These are phyloP conservation scores for Medicago truncatula DNA, from an alignment of 306 rosid genomes.

Conservation along the genomic window MtrunA17r5.0-ANR NC_053044.1:32444501-32445000, in stretches of 20 bases:
- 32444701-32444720: too few relatives aligned
- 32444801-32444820: constrained; percentile 3
- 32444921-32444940: too few relatives aligned
- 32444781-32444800: constrained; percentile 23
- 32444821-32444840: constrained; percentile 8
- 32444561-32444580: constrained; percentile 58
- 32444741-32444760: neutral
- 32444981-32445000: constrained; percentile 12
- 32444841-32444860: neutral
- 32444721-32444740: too few relatives aligned
- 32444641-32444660: constrained; percentile 67
- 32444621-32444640: constrained; percentile 50
- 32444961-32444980: constrained; percentile 12
- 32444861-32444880: constrained; percentile 21
- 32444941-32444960: neutral
- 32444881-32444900: neutral
- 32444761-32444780: neutral
- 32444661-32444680: constrained; percentile 76
- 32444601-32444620: constrained; percentile 32
- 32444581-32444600: constrained; percentile 75
- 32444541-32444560: constrained; percentile 68
- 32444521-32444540: constrained; percentile 88
- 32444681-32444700: constrained; percentile 45
- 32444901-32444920: neutral
- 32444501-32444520: constrained; percentile 48